Percentiles rank a stretch among this genome's conserved stretches.
phyloP scores from a whole-genome alignment of 164 flowering plant genomes.

The Aristolochia contorta region DNA sequence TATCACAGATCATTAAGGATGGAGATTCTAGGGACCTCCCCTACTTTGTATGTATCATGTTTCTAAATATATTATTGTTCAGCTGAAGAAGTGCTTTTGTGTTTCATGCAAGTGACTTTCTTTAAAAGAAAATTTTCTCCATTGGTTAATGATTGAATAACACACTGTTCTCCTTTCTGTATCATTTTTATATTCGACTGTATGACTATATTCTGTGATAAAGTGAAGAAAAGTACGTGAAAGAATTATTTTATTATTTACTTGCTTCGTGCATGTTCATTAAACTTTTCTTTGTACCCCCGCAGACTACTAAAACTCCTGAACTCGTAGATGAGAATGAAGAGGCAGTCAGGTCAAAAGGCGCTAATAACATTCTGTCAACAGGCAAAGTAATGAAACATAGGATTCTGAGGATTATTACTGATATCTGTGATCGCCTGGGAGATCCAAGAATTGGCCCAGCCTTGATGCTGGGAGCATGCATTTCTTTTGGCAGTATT shows the following conservation, averaged over 20 bases:
- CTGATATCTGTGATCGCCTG: constrained; percentile 23
- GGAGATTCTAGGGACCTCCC: constrained; percentile 85
- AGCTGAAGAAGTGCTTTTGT: too few species aligned
- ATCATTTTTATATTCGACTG: too few species aligned
- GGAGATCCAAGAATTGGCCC: constrained; percentile 87
- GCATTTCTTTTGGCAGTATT: constrained; percentile 55
- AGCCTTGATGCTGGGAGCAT: constrained; percentile 57
- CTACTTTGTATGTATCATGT: constrained; percentile 50
- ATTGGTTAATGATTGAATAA: too few species aligned
- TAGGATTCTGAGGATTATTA: constrained; percentile 18
- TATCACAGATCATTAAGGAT: constrained; percentile 64
- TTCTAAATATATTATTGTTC: not conserved
- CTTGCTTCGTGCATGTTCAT: not conserved
- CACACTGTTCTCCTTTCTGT: too few species aligned
- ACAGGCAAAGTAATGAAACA: constrained; percentile 40
- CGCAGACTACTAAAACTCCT: constrained; percentile 64
- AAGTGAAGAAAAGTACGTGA: too few species aligned
- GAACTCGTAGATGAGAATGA: constrained; percentile 71
- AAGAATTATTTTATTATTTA: too few species aligned
- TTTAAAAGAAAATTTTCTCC: too few species aligned
- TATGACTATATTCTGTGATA: too few species aligned
- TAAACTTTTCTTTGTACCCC: constrained; percentile 6
- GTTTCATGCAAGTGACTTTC: too few species aligned
- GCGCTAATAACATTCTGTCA: constrained; percentile 35
- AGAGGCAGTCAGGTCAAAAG: constrained; percentile 47